These are phyloP conservation scores for Solanum neorickii DNA, from an alignment of 257 asterid genomes.

Conservation along the genomic window DNA sequence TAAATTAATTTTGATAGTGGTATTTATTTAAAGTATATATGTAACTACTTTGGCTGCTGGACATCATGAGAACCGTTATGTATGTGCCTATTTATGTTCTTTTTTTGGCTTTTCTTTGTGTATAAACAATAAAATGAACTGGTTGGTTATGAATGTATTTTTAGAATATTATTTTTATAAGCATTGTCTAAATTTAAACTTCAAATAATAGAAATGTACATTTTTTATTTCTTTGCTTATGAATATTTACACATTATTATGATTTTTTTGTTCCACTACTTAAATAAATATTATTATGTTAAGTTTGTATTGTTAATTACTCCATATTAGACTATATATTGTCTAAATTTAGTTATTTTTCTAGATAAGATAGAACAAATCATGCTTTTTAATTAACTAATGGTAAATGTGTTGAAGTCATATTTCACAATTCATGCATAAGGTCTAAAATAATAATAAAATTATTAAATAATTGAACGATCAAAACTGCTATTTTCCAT, in stretches of 20 bases:
- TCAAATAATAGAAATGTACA: background rate
- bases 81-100: background rate
- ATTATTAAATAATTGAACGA: background rate
- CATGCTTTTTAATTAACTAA: background rate
- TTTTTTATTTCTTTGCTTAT: background rate
- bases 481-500: background rate
- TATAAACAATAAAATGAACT: background rate
- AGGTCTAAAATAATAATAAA: background rate
- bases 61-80: background rate
- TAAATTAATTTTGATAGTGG: background rate
- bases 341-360: background rate
- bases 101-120: background rate
- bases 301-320: background rate
- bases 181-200: background rate
- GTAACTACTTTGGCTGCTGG: background rate
- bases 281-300: background rate
- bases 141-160: background rate
- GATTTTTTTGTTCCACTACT: background rate
- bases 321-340: background rate
- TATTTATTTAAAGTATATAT: background rate
- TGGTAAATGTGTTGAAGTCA: background rate
- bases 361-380: background rate
- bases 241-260: background rate
- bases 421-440: background rate
- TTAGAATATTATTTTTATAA: background rate